Evolutionary conservation across 2,329 filamentous ascomycete species (phyloP), one percentile per base, ranked within the genome.

Genomic region (Pyrenochaeta sp.): DNA sequence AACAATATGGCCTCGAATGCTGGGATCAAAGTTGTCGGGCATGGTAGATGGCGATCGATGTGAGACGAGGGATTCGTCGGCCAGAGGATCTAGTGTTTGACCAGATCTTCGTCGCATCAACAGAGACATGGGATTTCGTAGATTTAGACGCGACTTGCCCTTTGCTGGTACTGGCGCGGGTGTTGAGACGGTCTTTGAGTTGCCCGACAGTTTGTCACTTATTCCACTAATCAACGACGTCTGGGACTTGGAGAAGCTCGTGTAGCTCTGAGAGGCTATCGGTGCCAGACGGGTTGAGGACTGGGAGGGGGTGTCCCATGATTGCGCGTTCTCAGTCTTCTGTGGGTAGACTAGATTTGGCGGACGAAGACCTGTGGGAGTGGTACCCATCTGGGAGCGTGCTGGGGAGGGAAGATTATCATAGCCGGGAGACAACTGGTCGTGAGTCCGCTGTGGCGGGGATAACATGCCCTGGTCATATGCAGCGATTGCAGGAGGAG

Each of bases 91-190:
- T 11, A 77, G 57, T 1, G 76, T 67, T 51, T 82, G 81, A 8
- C 75, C 78, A 11, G 81, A 83, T 44, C 81, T 74, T 32, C 83
- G 74, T 17, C 82, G 75, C 53, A 81, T 79, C 32, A 85, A 69
- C 10, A 86, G 71, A 5, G 80, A 77, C 77, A 85, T 83, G 7
- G 83, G 83, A 55, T 85, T 86, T 27, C 83, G 68, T 17, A 85
- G 69, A 53, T 80, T 81, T 29, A 81, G 66, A 62, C 77, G 77
- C 28, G 78, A 77, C 59, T 80, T 82, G 20, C 72, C 51, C 55
- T 72, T 72, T 30, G 46, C 45, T 15, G 62, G 48, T 3, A 59
- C 53, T 8, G 47, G 28, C 7, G 57, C 57, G 5, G 56, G 55
- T 3, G 59, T 51, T 2, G 55, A 41, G 4, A 50, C 32, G n/a